Evolutionary conservation across 2,329 filamentous ascomycete species (phyloP).

Genomic region (Cryphonectria naterciae): DNA sequence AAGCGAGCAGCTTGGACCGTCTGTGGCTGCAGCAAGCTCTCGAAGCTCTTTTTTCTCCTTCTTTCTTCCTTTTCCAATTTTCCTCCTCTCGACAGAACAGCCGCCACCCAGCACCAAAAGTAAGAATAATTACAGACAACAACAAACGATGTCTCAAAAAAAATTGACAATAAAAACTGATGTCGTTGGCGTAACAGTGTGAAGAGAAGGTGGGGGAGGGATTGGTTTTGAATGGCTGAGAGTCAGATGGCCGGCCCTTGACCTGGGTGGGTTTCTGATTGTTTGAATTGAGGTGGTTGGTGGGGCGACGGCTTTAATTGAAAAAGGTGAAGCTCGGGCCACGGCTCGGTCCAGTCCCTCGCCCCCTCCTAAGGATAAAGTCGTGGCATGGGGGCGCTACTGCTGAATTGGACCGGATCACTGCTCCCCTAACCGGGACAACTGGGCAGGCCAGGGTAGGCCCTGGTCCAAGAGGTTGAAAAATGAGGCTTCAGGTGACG

Average conservation of each 20-base stretch:
- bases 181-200: not conserved
- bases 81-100: conserved; percentile 3
- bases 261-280: conserved; percentile 4
- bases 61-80: not conserved
- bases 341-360: not conserved
- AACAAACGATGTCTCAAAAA: conserved; percentile 1
- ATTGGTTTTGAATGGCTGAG: not conserved
- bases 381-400: conserved; percentile 5
- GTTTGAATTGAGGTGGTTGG: conserved; percentile 22
- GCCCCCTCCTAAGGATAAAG: not conserved
- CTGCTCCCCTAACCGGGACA: not conserved
- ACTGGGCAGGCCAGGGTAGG: conserved; percentile 7
- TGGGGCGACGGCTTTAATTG: conserved; percentile 17
- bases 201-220: not conserved
- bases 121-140: not conserved
- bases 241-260: not conserved
- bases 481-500: not conserved
- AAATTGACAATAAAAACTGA: conserved; percentile 2
- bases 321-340: conserved; percentile 7
- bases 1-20: conserved; percentile 14
- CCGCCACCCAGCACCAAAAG: conserved; percentile 6
- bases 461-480: conserved; percentile 12
- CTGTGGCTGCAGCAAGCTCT: conserved; percentile 3
- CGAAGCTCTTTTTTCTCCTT: not conserved
- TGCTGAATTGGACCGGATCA: not conserved